Evolutionary conservation across 495 filamentous ascomycete genomes (phyloP).

Genomic region (Barbatosphaeria neglecta): DNA sequence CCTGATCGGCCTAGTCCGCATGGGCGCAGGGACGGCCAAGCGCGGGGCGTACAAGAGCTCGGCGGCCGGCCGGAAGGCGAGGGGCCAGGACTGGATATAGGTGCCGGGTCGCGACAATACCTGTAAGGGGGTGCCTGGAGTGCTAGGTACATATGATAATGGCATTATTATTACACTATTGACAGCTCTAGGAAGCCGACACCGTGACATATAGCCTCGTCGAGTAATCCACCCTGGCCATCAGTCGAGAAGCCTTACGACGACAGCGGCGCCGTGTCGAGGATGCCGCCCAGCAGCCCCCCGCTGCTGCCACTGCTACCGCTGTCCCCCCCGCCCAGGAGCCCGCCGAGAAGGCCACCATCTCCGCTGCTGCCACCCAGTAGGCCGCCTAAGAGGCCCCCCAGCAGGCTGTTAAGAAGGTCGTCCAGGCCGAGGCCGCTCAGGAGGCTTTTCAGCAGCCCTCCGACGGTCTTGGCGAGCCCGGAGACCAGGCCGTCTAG

Average conservation of each 20-base stretch:
- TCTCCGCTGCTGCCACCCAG: background rate
- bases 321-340: too few species aligned
- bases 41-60: constrained; percentile 21
- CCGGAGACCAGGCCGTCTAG: background rate
- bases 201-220: too few species aligned
- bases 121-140: too few species aligned
- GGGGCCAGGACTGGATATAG: constrained; percentile 18
- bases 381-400: background rate
- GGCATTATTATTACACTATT: too few species aligned
- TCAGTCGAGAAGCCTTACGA: too few species aligned
- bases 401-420: background rate
- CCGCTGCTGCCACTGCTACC: too few species aligned
- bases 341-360: background rate
- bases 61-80: constrained; percentile 12
- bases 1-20: constrained; percentile 17
- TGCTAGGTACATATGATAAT: too few species aligned
- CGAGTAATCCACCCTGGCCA: too few species aligned
- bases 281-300: too few species aligned
- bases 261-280: too few species aligned
- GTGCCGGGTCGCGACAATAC: too few species aligned
- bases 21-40: constrained; percentile 23
- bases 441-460: background rate
- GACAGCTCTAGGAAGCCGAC: too few species aligned
- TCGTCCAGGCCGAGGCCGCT: background rate
- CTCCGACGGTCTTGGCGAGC: background rate